Conservation (phyloP, 2,329 filamentous ascomycete species). For the Penicillium sp. region DNA sequence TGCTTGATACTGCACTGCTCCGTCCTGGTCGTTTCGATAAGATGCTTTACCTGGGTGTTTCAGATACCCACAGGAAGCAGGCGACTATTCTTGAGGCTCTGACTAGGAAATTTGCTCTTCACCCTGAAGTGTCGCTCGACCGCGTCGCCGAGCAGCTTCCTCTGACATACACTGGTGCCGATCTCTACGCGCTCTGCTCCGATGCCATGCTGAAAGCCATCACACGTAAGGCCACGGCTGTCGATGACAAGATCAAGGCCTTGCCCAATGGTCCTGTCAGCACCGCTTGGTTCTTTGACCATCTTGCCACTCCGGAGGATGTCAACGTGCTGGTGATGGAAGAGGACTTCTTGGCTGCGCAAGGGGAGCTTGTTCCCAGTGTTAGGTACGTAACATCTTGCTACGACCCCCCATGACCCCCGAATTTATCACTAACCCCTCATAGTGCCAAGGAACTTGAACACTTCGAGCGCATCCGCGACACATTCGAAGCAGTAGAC, state of each 20-base stretch:
- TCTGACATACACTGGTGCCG: constrained; percentile 95
- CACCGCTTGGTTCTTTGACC: constrained; percentile 95
- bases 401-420: neutral
- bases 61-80: constrained; percentile 96
- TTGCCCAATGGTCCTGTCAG: constrained; percentile 65
- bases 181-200: constrained; percentile 95
- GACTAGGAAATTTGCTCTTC: constrained; percentile 89
- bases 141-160: constrained; percentile 76
- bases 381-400: constrained; percentile 56
- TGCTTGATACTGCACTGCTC: constrained; percentile 86
- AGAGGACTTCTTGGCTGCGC: constrained; percentile 80
- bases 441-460: constrained; percentile 80
- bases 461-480: constrained; percentile 85
- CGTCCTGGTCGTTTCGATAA: constrained; percentile 94
- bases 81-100: constrained; percentile 90
- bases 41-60: constrained; percentile 96
- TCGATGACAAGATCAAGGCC: constrained; percentile 78
- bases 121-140: constrained; percentile 74
- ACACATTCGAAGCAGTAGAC: constrained; percentile 70
- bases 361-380: constrained; percentile 84
- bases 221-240: constrained; percentile 79
- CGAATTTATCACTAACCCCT: constrained; percentile 24
- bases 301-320: constrained; percentile 79
- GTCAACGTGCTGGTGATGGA: constrained; percentile 86
- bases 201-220: constrained; percentile 99